These are phyloP conservation scores for Ephemerocybe angulata DNA, from an alignment of 768 basidiomycete species.

Conservation along the genomic window DNA sequence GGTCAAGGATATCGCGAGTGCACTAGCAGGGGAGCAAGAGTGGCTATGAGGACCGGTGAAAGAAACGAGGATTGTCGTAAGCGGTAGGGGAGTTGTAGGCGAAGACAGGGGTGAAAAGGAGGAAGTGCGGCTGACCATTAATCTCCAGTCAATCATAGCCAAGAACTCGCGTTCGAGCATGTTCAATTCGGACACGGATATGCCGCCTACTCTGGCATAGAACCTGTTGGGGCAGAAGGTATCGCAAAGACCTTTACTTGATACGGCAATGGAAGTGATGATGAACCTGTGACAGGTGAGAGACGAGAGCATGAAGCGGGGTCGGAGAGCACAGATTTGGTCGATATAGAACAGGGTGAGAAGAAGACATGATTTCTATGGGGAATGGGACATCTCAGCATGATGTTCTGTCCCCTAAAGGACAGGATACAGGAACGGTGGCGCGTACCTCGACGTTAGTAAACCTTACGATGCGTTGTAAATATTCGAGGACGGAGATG, in stretches of 20 bases:
- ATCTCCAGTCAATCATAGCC: constrained; percentile 86
- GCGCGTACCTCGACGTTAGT: constrained; percentile 86
- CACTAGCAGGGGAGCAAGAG: constrained; percentile 52
- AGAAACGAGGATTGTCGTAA: not conserved
- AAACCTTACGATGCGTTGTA: constrained; percentile 89
- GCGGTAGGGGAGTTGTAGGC: constrained; percentile 1
- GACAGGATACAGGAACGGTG: not conserved
- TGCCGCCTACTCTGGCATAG: constrained; percentile 96
- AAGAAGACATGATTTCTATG: constrained; percentile 73
- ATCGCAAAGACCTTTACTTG: constrained; percentile 94
- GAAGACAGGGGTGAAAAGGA: constrained; percentile 22
- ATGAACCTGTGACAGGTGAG: constrained; percentile 97
- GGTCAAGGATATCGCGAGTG: constrained; percentile 84
- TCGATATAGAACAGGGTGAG: constrained; percentile 89
- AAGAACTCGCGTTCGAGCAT: constrained; percentile 93
- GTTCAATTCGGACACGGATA: constrained; percentile 88
- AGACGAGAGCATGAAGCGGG: constrained; percentile 89
- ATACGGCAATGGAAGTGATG: constrained; percentile 88
- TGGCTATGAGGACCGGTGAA: constrained; percentile 25
- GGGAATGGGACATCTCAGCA: constrained; percentile 2
- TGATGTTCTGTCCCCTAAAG: constrained; percentile 11
- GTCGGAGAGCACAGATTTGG: constrained; percentile 83
- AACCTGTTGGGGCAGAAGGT: constrained; percentile 91
- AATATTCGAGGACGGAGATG: constrained; percentile 89
- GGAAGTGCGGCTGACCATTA: constrained; percentile 66